Evolutionary conservation across 495 filamentous ascomycete genomes (phyloP), one percentile per base, ranked within the genome.

Genomic region (Aspergillus cristatus): DNA sequence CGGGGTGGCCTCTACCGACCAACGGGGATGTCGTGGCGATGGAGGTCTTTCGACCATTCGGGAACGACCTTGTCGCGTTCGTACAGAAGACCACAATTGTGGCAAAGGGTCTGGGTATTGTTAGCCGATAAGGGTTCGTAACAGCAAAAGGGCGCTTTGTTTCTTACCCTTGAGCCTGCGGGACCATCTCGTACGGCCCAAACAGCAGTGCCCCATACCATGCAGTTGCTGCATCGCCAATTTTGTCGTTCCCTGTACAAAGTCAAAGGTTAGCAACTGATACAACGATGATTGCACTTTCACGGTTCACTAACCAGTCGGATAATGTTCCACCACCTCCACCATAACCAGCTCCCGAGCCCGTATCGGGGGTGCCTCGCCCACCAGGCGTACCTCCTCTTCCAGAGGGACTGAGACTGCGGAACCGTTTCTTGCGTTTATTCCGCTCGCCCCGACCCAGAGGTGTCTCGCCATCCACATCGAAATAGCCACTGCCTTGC

Each of bases 181-280:
- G 91, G 91, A 15, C 91, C 91, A 53, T 99, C 91, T 53, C 90
- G 65, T 7, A 96, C 90, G 38, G 82, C 87, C 93, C 91, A 99
- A 17, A 94, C 84, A 5, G 85, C 80, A 22, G 80, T 80, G 20
- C 93, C 91, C 75, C 85, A 86, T 6, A 96, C 78, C 45, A 66
- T 70, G 57, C 91, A 99, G 58, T 95, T 90, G n/a, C 64, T 61
- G 66, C 91, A 99, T 30, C 87, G 74, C 91, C 91, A 99, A 35
- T 70, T 80, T 42, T 73, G 65, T 41, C 90, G 72, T 67, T 99
- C 91, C 61, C 75, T 78, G 39, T 20, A 42, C 16, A 37, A 35
- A 44, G 41, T 46, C n/a, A n/a, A n/a, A n/a, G n/a, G 47, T 45
- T 10, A 35, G 41, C 18, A 36, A 40, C n/a, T n/a, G n/a, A n/a